Evolutionary conservation across 148 eudicot genomes (phyloP).

Genomic region (Cornus kousa): DNA sequence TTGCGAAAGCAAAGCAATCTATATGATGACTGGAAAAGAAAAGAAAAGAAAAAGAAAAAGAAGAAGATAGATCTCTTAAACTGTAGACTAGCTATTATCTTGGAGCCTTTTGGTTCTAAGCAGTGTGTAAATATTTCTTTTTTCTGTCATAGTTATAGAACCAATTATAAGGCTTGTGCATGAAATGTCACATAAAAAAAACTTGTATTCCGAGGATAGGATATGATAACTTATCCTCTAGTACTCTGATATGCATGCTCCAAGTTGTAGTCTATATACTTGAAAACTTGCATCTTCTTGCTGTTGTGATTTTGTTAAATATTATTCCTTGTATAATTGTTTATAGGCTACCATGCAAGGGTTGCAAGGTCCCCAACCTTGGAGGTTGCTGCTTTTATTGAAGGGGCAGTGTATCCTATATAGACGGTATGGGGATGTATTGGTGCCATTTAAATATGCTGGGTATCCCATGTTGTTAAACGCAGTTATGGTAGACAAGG

Average conservation of each 20-base stretch:
- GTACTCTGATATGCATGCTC: background rate
- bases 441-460: constrained; percentile 98
- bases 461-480: constrained; percentile 97
- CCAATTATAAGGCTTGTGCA: background rate
- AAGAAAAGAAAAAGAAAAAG: no score
- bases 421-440: constrained; percentile 78
- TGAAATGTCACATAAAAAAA: background rate
- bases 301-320: constrained; percentile 14
- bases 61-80: no score
- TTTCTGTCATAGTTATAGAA: constrained; percentile 3
- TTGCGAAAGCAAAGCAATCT: no score
- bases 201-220: background rate
- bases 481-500: constrained; percentile 92
- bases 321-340: constrained; percentile 17
- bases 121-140: background rate
- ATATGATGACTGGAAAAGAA: no score
- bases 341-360: constrained; percentile 97
- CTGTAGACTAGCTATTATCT: background rate
- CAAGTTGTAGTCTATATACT: background rate
- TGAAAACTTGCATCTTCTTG: background rate
- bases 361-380: constrained; percentile 93
- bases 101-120: background rate
- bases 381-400: constrained; percentile 92
- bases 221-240: background rate
- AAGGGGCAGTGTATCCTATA: constrained; percentile 95